phyloP scores from a whole-genome alignment of 1,284 basidiomycete species.

The Lentinus polychrous region DNA sequence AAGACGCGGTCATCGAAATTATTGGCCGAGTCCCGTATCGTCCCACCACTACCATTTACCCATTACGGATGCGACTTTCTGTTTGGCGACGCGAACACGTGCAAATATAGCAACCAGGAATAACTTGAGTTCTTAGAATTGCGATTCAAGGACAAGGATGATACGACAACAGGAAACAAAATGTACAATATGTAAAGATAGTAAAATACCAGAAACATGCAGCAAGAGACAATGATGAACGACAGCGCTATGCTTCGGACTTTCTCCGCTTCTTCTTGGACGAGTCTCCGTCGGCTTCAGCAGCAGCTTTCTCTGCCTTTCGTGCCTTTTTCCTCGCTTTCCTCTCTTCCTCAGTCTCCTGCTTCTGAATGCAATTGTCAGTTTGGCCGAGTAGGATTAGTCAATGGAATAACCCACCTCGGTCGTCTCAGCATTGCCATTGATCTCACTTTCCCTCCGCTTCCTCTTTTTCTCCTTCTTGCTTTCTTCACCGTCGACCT shows the following conservation, averaged over 20 bases:
- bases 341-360: constrained; percentile 65
- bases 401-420: constrained; percentile 31
- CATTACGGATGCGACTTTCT: no score
- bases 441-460: constrained; percentile 52
- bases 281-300: constrained; percentile 39
- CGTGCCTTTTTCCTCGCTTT: constrained; percentile 63
- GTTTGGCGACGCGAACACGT: no score
- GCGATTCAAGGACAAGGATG: no score
- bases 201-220: constrained; percentile 5
- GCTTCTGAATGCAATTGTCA: constrained; percentile 23
- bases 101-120: no score
- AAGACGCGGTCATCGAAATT: no score
- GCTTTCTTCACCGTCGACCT: constrained; percentile 31
- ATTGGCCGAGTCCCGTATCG: no score
- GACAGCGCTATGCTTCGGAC: constrained; percentile 34
- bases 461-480: constrained; percentile 70
- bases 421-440: constrained; percentile 30
- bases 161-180: constrained; percentile 2
- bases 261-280: constrained; percentile 71
- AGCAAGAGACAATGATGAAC: background rate
- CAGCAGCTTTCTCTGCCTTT: constrained; percentile 64
- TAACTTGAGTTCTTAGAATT: no score
- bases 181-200: constrained; percentile 7
- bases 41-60: no score
- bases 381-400: background rate